These are phyloP conservation scores for Pseudocercospora macadamiae DNA, from an alignment of 2,329 filamentous ascomycete genomes.

Conservation along the genomic window DNA sequence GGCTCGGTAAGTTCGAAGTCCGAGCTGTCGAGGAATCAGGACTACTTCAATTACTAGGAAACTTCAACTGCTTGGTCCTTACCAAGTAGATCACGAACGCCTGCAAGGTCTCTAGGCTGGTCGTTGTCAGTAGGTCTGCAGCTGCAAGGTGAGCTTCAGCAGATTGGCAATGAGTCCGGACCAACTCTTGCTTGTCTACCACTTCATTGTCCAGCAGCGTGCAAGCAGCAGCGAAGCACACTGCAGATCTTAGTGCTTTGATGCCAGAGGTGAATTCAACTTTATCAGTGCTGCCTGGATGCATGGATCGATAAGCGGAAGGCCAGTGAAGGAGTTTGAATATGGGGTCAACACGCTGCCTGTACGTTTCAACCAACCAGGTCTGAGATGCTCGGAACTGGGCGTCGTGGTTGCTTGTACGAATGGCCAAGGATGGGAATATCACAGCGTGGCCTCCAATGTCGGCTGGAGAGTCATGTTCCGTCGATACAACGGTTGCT, in stretches of 20 bases:
- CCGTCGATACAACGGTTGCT: too few species aligned
- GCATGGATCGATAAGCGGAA: not conserved
- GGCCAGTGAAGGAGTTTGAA: slow-evolving; percentile 22
- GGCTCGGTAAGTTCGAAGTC: slow-evolving; percentile 15
- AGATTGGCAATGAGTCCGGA: not conserved
- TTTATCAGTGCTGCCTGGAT: not conserved
- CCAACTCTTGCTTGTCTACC: not conserved
- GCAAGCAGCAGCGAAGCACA: slow-evolving; percentile 17
- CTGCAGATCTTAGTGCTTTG: slow-evolving; percentile 8
- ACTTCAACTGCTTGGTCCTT: not conserved
- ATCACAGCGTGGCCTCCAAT: not conserved
- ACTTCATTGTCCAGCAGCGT: slow-evolving; percentile 13
- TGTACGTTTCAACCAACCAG: slow-evolving; percentile 5
- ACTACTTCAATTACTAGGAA: not conserved
- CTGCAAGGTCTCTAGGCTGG: not conserved
- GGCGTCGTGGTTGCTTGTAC: not conserved
- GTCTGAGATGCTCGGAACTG: not conserved
- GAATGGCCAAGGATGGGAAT: not conserved
- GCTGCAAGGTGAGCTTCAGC: slow-evolving; percentile 1
- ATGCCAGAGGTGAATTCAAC: not conserved
- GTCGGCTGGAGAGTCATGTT: not conserved
- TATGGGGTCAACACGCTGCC: slow-evolving; percentile 13
- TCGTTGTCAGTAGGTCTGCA: slow-evolving; percentile 7
- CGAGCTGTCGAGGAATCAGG: not conserved
- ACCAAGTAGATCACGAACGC: slow-evolving; percentile 18